Conservation (phyloP, 139 green algal genomes). For the Micractinium sp. region DNA sequence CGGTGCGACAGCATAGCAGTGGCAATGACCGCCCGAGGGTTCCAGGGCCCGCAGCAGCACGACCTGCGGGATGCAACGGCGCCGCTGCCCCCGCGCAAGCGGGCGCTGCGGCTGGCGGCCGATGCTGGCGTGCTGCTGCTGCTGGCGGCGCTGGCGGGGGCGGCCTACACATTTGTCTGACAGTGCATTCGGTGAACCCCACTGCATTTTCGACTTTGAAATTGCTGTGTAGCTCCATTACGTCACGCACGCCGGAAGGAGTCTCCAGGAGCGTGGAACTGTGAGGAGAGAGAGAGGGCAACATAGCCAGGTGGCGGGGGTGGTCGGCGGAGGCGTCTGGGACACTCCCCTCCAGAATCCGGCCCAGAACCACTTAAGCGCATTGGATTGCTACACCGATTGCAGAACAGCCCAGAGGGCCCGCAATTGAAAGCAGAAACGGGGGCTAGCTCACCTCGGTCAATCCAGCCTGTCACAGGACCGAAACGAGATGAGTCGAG, state of each 20-base stretch:
- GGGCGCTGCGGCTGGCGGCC: neutral
- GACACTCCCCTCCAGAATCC: too few species aligned
- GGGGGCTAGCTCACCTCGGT: neutral
- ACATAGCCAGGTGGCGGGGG: too few species aligned
- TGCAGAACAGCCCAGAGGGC: too few species aligned
- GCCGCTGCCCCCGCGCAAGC: neutral
- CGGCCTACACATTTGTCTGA: neutral
- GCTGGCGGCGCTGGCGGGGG: slow-evolving; percentile 10
- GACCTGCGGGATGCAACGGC: neutral
- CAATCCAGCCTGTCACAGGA: neutral
- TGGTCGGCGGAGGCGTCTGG: too few species aligned
- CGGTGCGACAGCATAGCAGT: slow-evolving; percentile 44
- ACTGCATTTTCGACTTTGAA: neutral
- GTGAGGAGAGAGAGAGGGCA: too few species aligned
- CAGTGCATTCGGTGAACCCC: neutral
- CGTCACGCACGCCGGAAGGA: too few species aligned
- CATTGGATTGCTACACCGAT: too few species aligned
- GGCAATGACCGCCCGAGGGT: slow-evolving; percentile 44
- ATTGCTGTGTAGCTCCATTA: neutral
- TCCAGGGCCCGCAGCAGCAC: slow-evolving; percentile 30
- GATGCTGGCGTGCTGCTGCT: neutral
- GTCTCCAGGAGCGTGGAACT: too few species aligned
- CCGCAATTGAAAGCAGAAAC: too few species aligned
- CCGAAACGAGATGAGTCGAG: too few species aligned
- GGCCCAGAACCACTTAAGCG: too few species aligned